Conservation (phyloP, 305 asterid genomes). For the Striga hermonthica region DNA sequence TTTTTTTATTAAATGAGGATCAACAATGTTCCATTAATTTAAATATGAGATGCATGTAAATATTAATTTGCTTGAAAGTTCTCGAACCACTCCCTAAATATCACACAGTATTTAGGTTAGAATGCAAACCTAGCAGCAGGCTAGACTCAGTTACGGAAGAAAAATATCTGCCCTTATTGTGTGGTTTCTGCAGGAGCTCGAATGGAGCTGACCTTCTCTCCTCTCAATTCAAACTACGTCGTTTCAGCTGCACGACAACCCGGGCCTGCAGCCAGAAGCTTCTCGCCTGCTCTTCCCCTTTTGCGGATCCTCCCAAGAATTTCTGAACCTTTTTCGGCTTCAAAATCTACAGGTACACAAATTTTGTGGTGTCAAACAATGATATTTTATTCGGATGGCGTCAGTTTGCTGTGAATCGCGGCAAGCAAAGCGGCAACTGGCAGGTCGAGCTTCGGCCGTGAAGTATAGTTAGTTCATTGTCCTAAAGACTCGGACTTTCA, state of each 20-base stretch:
- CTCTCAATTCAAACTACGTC: slow-evolving; percentile 35
- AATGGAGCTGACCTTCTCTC: slow-evolving; percentile 41
- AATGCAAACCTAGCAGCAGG: too few species aligned
- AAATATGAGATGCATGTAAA: too few species aligned
- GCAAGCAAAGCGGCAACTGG: neutral
- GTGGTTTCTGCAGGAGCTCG: neutral
- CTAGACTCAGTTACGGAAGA: too few species aligned
- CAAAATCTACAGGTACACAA: slow-evolving; percentile 34
- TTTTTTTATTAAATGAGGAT: too few species aligned
- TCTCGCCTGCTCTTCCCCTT: slow-evolving; percentile 31
- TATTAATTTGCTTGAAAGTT: too few species aligned
- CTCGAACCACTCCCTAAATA: too few species aligned
- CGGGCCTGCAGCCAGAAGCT: slow-evolving; percentile 35
- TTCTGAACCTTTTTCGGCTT: slow-evolving; percentile 24
- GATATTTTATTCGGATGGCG: neutral
- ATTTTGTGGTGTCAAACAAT: neutral
- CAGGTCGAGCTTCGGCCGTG: too few species aligned
- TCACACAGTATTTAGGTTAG: too few species aligned
- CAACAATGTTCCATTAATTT: too few species aligned
- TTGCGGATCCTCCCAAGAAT: slow-evolving; percentile 27
- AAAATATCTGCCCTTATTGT: too few species aligned
- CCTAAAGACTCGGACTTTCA: neutral
- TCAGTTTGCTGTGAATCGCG: neutral
- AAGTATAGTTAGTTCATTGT: neutral
- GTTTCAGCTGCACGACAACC: slow-evolving; percentile 24